Evolutionary conservation across 768 basidiomycete genomes (phyloP), one percentile per base, ranked within the genome.

Genomic region (Serendipita indica): DNA sequence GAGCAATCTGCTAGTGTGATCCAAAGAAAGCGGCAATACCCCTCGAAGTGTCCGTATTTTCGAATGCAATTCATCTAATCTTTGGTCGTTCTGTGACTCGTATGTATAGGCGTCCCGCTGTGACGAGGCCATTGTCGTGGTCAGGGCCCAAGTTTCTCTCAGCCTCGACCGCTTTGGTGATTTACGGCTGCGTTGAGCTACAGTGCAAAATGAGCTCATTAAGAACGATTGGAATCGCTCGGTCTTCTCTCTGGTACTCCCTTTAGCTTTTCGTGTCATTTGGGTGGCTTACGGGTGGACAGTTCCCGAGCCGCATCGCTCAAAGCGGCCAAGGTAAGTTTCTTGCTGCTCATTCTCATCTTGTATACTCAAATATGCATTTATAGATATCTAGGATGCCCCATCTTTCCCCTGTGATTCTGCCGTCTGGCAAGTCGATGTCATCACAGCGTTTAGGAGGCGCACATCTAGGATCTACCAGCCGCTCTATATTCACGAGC

Each of bases 1-100:
- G 32, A 45, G 16, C 27, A 58, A 32, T 12, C 6, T 46, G 20
- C 39, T 13, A 52, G 16, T 18, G 45, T 22, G 32, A 30, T 16
- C 2, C 37, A 35, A 3, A 14, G 0, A n/a, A n/a, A 58, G 28
- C 46, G 20, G 16, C 62, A 79, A 63, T 67, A 90, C 89, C n/a
- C 84, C 84, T 61, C 88, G 81, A 46, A 91, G 67, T 16, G 84
- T 84, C 39, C 87, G 79, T 49, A 90, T 79, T 68, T 92, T 92
- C 18, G 86, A 80, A 69, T 91, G 89, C 1, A 92, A 74, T 54
- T 88, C 84, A 59, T 91, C 87, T 10, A 91, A 75, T 28, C 80
- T 75, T 65, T 87, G 82, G 73, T 92, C 87, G 67, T 91, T 92
- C 69, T 92, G 89, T 4, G 77, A 67, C 69, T 91, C 89, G 64